Percentiles rank a stretch among this genome's conserved stretches.
Evolutionary conservation across 1,284 basidiomycete species (phyloP).

Genomic region (Sphagnurus paluster): DNA sequence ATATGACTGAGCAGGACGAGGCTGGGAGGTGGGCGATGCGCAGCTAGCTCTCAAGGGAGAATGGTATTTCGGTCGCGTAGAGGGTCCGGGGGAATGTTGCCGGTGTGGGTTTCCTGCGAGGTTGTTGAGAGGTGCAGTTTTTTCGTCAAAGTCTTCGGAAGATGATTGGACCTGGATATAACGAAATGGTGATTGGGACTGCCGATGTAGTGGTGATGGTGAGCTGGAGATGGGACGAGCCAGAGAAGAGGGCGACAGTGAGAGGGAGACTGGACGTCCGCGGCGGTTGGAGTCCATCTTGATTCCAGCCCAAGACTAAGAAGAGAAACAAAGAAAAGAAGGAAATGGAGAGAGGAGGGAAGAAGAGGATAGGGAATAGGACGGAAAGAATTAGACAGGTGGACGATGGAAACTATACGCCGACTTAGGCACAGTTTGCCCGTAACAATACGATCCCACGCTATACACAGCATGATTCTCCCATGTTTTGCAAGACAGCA

Average conservation of each 20-base stretch:
- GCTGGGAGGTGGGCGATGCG: slow-evolving; percentile 9
- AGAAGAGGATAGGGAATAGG: slow-evolving; percentile 16
- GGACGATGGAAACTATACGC: slow-evolving; percentile 9
- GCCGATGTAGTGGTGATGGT: slow-evolving; percentile 23
- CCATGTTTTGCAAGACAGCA: slow-evolving; percentile 10
- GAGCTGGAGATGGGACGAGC: slow-evolving; percentile 29
- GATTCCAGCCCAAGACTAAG: slow-evolving; percentile 31
- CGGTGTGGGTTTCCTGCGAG: slow-evolving; percentile 10
- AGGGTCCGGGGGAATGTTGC: slow-evolving; percentile 10
- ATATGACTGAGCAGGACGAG: slow-evolving; percentile 2
- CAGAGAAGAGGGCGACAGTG: slow-evolving; percentile 32
- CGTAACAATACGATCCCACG: slow-evolving; percentile 16
- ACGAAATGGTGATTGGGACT: slow-evolving; percentile 34
- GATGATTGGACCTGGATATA: slow-evolving; percentile 33
- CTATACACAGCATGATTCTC: slow-evolving; percentile 13
- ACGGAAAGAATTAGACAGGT: slow-evolving; percentile 13
- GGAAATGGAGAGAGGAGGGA: slow-evolving; percentile 1
- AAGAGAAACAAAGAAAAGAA: slow-evolving; percentile 7
- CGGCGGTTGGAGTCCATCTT: slow-evolving; percentile 31
- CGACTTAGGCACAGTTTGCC: slow-evolving; percentile 5
- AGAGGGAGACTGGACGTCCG: slow-evolving; percentile 26
- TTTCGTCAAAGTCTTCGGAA: slow-evolving; percentile 31
- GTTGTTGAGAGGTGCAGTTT: slow-evolving; percentile 23
- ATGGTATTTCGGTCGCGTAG: slow-evolving; percentile 7
- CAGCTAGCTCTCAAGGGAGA: slow-evolving; percentile 2